Conservation (phyloP, 768 basidiomycete species). For the Lepiota subincarnata region DNA sequence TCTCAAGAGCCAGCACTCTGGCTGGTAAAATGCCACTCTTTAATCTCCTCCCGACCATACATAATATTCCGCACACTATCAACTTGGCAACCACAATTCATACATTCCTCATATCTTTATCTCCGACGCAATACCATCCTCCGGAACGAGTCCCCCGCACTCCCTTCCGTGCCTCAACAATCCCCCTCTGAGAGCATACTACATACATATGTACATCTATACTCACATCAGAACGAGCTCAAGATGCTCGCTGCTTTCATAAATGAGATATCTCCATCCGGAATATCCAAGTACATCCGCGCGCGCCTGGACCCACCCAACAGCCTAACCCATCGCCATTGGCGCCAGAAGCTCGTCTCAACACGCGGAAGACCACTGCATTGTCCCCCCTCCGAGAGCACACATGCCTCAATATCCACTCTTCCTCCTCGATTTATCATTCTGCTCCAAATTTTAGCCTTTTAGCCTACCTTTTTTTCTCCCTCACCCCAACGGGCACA, state of each 20-base stretch:
- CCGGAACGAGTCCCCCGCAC: not conserved
- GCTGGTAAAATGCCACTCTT: too few relatives aligned
- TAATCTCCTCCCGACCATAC: not conserved
- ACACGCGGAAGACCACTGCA: not conserved
- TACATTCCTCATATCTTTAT: not conserved
- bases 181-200: too few relatives aligned
- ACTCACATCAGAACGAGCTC: too few relatives aligned
- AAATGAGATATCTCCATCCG: not conserved
- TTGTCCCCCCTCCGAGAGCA: not conserved
- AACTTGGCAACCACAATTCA: not conserved
- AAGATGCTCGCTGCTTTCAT: constrained; percentile 5
- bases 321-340: not conserved
- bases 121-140: not conserved
- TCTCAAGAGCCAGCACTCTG: too few relatives aligned
- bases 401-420: too few relatives aligned
- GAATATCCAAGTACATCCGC: not conserved
- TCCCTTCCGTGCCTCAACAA: not conserved
- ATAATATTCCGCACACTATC: constrained; percentile 1
- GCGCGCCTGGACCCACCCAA: constrained; percentile 6
- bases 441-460: not conserved
- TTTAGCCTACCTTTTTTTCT: constrained; percentile 2
- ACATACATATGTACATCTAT: too few relatives aligned
- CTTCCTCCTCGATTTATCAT: too few relatives aligned
- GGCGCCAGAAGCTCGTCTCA: not conserved
- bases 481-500: not conserved